phyloP scores from a whole-genome alignment of 2,329 filamentous ascomycete genomes.

The Xenosphaeropsis pyriputrescens region DNA sequence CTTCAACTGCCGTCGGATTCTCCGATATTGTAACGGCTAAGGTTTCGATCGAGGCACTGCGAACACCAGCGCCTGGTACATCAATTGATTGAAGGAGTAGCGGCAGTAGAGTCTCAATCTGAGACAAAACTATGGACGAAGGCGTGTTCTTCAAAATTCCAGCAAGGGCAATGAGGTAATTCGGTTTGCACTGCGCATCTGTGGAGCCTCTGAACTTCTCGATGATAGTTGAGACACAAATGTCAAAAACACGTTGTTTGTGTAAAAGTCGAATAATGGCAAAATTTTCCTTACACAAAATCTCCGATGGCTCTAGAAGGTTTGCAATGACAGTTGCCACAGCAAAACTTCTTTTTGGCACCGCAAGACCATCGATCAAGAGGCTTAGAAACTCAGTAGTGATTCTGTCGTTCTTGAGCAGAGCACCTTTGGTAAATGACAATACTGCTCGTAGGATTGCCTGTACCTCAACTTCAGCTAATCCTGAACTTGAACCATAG shows the following conservation, averaged over 20 bases:
- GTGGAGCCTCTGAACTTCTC: slow-evolving; percentile 5
- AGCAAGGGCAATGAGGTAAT: slow-evolving; percentile 14
- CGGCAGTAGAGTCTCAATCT: slow-evolving; percentile 1
- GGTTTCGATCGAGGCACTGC: slow-evolving; percentile 9
- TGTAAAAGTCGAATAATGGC: slow-evolving; percentile 13
- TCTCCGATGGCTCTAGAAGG: slow-evolving; percentile 11
- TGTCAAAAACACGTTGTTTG: slow-evolving; percentile 9
- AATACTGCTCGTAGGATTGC: slow-evolving; percentile 12
- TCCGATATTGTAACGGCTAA: slow-evolving; percentile 4
- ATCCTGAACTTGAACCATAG: neutral
- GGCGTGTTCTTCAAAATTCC: slow-evolving; percentile 13
- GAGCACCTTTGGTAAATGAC: slow-evolving; percentile 13
- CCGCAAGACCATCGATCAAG: slow-evolving; percentile 6
- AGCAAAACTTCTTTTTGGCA: slow-evolving; percentile 2
- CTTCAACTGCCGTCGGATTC: slow-evolving; percentile 6
- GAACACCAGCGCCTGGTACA: slow-evolving; percentile 6
- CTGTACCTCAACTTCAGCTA: neutral
- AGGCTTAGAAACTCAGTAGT: slow-evolving; percentile 6
- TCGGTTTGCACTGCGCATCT: slow-evolving; percentile 6
- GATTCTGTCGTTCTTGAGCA: slow-evolving; percentile 9
- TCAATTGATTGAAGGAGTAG: slow-evolving; percentile 12
- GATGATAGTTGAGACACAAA: slow-evolving; percentile 6
- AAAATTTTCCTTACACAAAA: slow-evolving; percentile 15
- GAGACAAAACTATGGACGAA: slow-evolving; percentile 2
- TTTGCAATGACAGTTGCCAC: slow-evolving; percentile 14